Evolutionary conservation across 1,139 yeast genomes (phyloP).

Genomic region (Suhomyces bokatorum): DNA sequence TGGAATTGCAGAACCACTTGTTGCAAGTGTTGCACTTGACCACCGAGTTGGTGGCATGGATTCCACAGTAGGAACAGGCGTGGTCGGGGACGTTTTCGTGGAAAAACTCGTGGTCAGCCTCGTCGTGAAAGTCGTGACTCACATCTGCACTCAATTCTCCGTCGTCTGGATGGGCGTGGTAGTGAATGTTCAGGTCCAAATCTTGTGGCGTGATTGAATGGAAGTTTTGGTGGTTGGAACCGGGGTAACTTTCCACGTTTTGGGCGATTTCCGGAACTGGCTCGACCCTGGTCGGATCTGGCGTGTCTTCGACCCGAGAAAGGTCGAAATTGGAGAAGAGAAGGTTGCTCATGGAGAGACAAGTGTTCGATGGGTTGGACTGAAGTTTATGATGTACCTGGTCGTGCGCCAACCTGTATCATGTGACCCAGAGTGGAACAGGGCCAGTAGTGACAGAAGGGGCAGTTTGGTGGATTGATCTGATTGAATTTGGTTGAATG

Average conservation of each 20-base stretch:
- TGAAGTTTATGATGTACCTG: too few relatives aligned
- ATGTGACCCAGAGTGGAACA: neutral
- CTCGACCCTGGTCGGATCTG: neutral
- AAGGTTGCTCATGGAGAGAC: slow-evolving; percentile 25
- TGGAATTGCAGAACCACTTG: slow-evolving; percentile 92
- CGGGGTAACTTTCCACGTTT: neutral
- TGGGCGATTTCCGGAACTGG: too few relatives aligned
- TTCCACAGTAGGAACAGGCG: slow-evolving; percentile 78
- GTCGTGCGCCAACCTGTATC: too few relatives aligned
- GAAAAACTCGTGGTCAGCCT: slow-evolving; percentile 7
- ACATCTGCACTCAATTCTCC: slow-evolving; percentile 3
- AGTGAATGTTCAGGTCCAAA: neutral
- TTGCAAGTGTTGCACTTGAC: slow-evolving; percentile 76
- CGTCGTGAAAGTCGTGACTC: slow-evolving; percentile 5
- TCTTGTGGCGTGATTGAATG: neutral
- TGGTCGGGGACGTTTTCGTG: slow-evolving; percentile 25
- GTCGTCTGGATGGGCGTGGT: neutral
- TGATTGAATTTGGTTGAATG: too few relatives aligned
- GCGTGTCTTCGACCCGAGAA: slow-evolving; percentile 4
- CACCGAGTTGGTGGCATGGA: slow-evolving; percentile 63
- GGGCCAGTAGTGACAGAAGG: too few relatives aligned
- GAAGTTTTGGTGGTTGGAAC: neutral
- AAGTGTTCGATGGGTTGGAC: neutral
- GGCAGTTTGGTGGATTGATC: neutral
- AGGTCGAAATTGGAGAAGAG: slow-evolving; percentile 23